These are phyloP conservation scores for Aspergillus sp. DNA, from an alignment of 2,329 filamentous ascomycete species.

Conservation along the genomic window DNA sequence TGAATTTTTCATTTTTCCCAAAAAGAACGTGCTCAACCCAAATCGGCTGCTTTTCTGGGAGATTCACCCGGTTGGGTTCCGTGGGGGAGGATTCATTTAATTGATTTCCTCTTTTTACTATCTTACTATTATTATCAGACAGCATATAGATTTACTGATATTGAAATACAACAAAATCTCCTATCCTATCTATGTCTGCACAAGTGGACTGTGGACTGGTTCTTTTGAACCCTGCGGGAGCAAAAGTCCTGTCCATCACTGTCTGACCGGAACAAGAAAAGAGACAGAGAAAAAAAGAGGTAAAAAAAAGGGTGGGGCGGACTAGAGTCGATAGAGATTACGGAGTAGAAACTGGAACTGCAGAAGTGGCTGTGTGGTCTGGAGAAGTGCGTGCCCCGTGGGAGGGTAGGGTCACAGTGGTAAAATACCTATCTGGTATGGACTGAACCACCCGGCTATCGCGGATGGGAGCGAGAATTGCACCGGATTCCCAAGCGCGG, in stretches of 20 bases:
- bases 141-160: too few species aligned
- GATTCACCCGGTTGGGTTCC: constrained; percentile 17
- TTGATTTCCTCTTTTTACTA: constrained; percentile 5
- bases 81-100: constrained; percentile 14
- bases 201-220: too few species aligned
- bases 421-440: constrained; percentile 11
- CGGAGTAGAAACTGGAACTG: constrained; percentile 19
- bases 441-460: constrained; percentile 21
- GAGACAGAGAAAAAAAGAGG: constrained; percentile 5
- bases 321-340: constrained; percentile 18
- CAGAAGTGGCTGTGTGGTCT: constrained; percentile 22
- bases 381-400: constrained; percentile 25
- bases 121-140: too few species aligned
- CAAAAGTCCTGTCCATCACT: constrained; percentile 6
- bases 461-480: constrained; percentile 21
- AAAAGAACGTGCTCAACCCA: constrained; percentile 26
- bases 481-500: constrained; percentile 3
- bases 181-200: too few species aligned
- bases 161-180: too few species aligned
- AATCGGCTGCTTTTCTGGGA: constrained; percentile 23
- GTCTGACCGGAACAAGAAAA: constrained; percentile 11
- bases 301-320: constrained; percentile 17
- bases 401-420: constrained; percentile 9
- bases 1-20: background rate
- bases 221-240: constrained; percentile 13